A percentile compares a stretch with the other conserved stretches of the same genome.
Conservation (phyloP, 495 filamentous ascomycete genomes). For the Penicillium cataractarum region DNA sequence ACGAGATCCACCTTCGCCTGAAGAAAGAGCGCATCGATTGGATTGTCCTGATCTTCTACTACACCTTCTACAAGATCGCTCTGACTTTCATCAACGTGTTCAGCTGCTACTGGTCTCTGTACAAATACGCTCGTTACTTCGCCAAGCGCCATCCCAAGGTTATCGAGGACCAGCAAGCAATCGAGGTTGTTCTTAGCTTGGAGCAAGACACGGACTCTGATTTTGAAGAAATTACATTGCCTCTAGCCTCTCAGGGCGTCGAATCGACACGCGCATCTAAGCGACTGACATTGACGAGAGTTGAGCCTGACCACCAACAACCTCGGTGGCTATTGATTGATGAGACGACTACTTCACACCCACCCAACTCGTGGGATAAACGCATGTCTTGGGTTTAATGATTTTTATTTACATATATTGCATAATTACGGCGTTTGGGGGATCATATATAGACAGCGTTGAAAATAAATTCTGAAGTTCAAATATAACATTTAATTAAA, state of each 20-base stretch:
- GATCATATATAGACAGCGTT: neutral
- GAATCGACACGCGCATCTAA: constrained; percentile 1
- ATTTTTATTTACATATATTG: neutral
- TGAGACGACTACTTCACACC: neutral
- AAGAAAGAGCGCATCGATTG: constrained; percentile 41
- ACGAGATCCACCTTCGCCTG: constrained; percentile 47
- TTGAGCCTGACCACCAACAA: neutral
- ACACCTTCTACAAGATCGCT: constrained; percentile 44
- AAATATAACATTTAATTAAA: neutral
- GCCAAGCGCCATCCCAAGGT: constrained; percentile 47
- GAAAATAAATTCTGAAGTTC: neutral
- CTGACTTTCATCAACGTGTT: constrained; percentile 45
- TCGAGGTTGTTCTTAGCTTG: constrained; percentile 40
- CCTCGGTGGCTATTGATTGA: neutral
- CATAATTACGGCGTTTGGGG: neutral
- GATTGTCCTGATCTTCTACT: constrained; percentile 38
- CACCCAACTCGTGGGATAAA: neutral
- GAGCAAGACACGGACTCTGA: constrained; percentile 19
- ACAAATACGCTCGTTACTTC: constrained; percentile 49
- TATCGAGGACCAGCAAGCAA: constrained; percentile 45
- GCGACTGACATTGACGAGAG: constrained; percentile 19
- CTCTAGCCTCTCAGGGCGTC: neutral
- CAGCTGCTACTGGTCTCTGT: constrained; percentile 48
- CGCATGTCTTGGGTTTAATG: neutral
- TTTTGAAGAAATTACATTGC: constrained; percentile 5